These are phyloP conservation scores for Fusarium fracticaudum DNA, from an alignment of 2,329 filamentous ascomycete genomes.

Conservation along the genomic window DNA sequence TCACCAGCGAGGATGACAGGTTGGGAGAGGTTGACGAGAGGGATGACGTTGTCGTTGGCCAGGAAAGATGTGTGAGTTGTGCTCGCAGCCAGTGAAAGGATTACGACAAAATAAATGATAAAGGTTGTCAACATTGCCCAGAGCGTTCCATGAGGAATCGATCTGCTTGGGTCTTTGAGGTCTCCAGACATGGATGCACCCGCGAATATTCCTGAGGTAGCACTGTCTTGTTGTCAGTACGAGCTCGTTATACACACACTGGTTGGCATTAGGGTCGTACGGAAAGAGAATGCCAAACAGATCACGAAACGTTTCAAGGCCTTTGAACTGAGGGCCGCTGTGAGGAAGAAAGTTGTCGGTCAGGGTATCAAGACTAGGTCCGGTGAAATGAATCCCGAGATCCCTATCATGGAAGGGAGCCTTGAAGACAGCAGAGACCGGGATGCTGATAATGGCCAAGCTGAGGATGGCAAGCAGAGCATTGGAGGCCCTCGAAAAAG, in stretches of 20 bases:
- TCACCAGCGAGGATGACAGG: conserved; percentile 81
- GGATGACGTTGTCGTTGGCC: conserved; percentile 80
- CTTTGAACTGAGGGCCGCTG: conserved; percentile 68
- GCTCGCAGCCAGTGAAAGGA: conserved; percentile 80
- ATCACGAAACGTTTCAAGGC: conserved; percentile 77
- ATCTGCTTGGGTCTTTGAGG: conserved; percentile 81
- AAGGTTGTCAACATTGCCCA: conserved; percentile 82
- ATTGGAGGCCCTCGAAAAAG: conserved; percentile 84
- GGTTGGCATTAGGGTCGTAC: conserved; percentile 37
- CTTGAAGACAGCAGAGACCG: conserved; percentile 76
- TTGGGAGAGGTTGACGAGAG: conserved; percentile 80
- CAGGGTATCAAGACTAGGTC: conserved; percentile 75
- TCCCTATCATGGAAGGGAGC: conserved; percentile 72
- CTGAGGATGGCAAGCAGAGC: conserved; percentile 76
- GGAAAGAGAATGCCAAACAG: conserved; percentile 90
- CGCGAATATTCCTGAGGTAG: conserved; percentile 67
- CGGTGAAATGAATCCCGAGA: conserved; percentile 79
- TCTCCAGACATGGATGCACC: conserved; percentile 94
- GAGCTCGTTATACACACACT: background rate
- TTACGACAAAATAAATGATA: conserved; percentile 77
- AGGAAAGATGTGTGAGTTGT: conserved; percentile 80
- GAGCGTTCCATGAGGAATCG: conserved; percentile 86
- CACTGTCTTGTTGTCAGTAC: conserved; percentile 41
- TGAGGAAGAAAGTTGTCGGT: conserved; percentile 79
- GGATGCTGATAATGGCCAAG: conserved; percentile 82